phyloP scores from a whole-genome alignment of 2,329 filamentous ascomycete genomes.

The Phyllosticta ampelicida region DNA sequence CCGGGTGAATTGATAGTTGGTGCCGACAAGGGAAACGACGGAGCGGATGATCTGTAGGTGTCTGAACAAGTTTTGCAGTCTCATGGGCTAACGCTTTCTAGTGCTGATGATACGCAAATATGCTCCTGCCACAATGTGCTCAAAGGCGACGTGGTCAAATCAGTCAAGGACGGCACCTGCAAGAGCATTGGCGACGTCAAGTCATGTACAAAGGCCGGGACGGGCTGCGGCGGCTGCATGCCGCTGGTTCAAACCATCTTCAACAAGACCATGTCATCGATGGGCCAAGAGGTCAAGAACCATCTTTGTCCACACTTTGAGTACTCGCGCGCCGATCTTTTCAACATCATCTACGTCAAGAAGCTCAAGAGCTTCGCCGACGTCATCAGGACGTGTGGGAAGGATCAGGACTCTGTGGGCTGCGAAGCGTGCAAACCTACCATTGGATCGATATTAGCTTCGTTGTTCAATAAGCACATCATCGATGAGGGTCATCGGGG shows the following conservation, averaged over 20 bases:
- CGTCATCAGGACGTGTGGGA: conserved; percentile 70
- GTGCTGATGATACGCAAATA: conserved; percentile 72
- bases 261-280: conserved; percentile 73
- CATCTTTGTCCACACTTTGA: conserved; percentile 76
- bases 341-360: conserved; percentile 79
- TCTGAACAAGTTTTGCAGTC: not conserved
- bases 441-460: conserved; percentile 69
- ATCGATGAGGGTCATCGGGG: conserved; percentile 61
- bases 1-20: conserved; percentile 79
- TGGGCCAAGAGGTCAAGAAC: conserved; percentile 82
- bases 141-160: conserved; percentile 65
- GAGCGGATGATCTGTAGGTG: conserved; percentile 53
- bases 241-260: conserved; percentile 82
- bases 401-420: conserved; percentile 59
- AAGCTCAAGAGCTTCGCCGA: conserved; percentile 59
- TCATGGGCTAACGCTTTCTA: conserved; percentile 17
- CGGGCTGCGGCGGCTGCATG: conserved; percentile 83
- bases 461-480: conserved; percentile 73
- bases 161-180: conserved; percentile 67
- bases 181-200: conserved; percentile 76
- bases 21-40: conserved; percentile 60
- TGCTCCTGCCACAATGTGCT: conserved; percentile 90
- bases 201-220: conserved; percentile 82
- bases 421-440: conserved; percentile 83
- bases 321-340: conserved; percentile 78